These are phyloP conservation scores for Fusarium hostae DNA, from an alignment of 2,329 filamentous ascomycete genomes.

Conservation along the genomic window DNA sequence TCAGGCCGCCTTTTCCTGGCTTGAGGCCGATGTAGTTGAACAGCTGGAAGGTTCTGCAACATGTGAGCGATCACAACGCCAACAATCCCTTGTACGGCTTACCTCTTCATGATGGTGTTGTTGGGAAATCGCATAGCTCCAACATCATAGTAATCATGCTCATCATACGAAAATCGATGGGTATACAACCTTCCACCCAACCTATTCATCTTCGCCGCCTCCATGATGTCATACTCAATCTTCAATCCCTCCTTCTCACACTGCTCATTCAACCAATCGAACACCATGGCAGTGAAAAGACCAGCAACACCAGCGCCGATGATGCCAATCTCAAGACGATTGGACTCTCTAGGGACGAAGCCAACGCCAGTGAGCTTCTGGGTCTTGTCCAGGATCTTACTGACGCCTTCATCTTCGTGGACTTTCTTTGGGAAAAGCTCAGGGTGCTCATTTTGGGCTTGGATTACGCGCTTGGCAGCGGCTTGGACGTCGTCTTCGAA, in stretches of 20 bases:
- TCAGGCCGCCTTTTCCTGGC: slow-evolving; percentile 11
- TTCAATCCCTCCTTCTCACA: slow-evolving; percentile 21
- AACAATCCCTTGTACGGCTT: neutral
- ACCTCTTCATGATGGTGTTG: slow-evolving; percentile 43
- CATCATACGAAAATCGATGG: slow-evolving; percentile 43
- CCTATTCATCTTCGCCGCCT: slow-evolving; percentile 45
- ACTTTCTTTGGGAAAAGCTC: neutral
- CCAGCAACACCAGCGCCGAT: slow-evolving; percentile 21
- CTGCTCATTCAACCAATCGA: slow-evolving; percentile 24
- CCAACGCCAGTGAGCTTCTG: neutral
- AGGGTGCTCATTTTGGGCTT: neutral
- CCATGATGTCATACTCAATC: slow-evolving; percentile 53
- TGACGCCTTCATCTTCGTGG: neutral
- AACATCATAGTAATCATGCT: slow-evolving; percentile 48
- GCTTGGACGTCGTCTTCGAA: slow-evolving; percentile 16
- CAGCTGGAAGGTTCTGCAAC: slow-evolving; percentile 27
- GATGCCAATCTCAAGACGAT: neutral
- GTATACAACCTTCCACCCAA: slow-evolving; percentile 53
- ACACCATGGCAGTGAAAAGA: slow-evolving; percentile 8
- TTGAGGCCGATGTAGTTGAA: slow-evolving; percentile 32
- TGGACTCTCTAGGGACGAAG: neutral
- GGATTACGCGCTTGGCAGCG: neutral
- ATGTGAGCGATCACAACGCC: neutral
- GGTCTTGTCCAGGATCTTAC: neutral
- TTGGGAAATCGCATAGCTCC: slow-evolving; percentile 56